phyloP scores from a whole-genome alignment of 768 basidiomycete species.

The Termitomyces sp. region DNA sequence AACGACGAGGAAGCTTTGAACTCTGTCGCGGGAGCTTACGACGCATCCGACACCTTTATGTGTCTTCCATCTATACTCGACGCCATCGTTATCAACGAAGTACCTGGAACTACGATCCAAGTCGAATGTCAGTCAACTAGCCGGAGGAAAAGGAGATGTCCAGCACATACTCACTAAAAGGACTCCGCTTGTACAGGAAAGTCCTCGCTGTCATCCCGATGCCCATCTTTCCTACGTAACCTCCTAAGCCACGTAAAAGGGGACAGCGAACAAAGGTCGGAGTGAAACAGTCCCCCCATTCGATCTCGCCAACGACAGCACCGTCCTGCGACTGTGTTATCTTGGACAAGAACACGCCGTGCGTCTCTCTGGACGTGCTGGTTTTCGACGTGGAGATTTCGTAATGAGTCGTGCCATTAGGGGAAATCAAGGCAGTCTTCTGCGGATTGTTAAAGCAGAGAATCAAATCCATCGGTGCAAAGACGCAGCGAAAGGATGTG shows the following conservation, averaged over 20 bases:
- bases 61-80: conserved; percentile 49
- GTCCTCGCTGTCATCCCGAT: conserved; percentile 31
- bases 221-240: conserved; percentile 24
- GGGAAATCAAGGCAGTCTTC: conserved; percentile 45
- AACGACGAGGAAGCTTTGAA: not conserved
- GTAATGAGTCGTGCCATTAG: conserved; percentile 50
- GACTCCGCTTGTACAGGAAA: conserved; percentile 40
- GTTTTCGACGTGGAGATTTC: conserved; percentile 38
- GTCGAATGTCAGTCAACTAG: conserved; percentile 1
- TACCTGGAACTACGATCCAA: conserved; percentile 36
- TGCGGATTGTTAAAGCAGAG: conserved; percentile 50
- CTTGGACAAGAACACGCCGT: conserved; percentile 31
- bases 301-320: conserved; percentile 47
- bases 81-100: conserved; percentile 46
- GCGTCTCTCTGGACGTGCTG: conserved; percentile 15
- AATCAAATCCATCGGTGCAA: conserved; percentile 44
- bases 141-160: not conserved
- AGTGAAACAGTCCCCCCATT: conserved; percentile 40
- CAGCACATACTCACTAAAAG: conserved; percentile 39
- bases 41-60: conserved; percentile 36
- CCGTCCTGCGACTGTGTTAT: conserved; percentile 39
- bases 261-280: conserved; percentile 42
- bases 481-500: not conserved
- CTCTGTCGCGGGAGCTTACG: conserved; percentile 27
- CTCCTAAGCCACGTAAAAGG: conserved; percentile 30